Conservation (phyloP, 1,284 basidiomycete species). For the Earliella scabrosa region DNA sequence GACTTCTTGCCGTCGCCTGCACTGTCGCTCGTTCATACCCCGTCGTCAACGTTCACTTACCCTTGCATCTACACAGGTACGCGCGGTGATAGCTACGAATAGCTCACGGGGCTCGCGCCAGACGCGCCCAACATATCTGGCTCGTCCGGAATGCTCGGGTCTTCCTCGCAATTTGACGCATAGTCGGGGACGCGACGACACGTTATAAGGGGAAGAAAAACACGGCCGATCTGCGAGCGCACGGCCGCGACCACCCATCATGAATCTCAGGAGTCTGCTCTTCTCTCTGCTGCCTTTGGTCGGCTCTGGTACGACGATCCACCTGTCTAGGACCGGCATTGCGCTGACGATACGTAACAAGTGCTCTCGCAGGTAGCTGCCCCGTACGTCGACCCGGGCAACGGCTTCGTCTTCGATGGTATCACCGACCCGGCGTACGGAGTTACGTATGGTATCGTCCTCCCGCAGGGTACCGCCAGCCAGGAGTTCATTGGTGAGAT, state of each 20-base stretch:
- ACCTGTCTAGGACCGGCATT: neutral
- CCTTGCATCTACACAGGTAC: constrained; percentile 1
- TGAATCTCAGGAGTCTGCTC: constrained; percentile 28
- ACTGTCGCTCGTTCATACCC: neutral
- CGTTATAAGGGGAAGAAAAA: constrained; percentile 14
- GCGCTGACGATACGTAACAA: constrained; percentile 24
- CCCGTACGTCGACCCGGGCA: constrained; percentile 51
- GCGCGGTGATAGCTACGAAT: constrained; percentile 12
- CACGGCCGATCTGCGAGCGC: constrained; percentile 1
- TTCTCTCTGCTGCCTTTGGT: constrained; percentile 32
- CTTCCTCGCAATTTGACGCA: constrained; percentile 22
- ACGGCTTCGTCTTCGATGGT: constrained; percentile 60
- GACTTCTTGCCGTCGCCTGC: constrained; percentile 32
- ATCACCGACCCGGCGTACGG: constrained; percentile 50
- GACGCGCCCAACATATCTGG: neutral
- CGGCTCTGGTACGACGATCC: constrained; percentile 29
- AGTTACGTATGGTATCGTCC: constrained; percentile 57
- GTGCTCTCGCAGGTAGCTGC: constrained; percentile 45
- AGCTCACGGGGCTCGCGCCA: constrained; percentile 20
- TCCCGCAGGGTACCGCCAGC: constrained; percentile 49
- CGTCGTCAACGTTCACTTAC: constrained; percentile 1
- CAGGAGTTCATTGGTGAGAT: constrained; percentile 67
- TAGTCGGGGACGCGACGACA: neutral
- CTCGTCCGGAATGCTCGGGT: constrained; percentile 18
- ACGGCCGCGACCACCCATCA: constrained; percentile 11